phyloP scores from a whole-genome alignment of 805 yeast species.

The Zygoascus tannicola region DNA sequence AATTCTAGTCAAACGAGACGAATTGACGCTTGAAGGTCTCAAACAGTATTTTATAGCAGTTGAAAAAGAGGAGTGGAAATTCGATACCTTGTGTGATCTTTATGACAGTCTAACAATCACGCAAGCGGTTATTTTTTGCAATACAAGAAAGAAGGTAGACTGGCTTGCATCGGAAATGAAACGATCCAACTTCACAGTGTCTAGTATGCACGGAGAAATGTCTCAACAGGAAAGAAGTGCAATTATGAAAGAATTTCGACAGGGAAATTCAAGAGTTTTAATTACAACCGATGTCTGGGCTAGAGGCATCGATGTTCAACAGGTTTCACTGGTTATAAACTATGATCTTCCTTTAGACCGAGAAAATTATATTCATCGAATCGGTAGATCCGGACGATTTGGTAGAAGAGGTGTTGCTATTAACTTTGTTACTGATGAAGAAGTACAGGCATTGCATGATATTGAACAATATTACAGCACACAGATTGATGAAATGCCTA shows the following conservation, averaged over 20 bases:
- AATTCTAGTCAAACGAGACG: constrained; percentile 91
- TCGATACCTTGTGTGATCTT: constrained; percentile 87
- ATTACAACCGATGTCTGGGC: constrained; percentile 95
- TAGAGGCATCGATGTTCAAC: constrained; percentile 97
- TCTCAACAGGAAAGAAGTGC: constrained; percentile 87
- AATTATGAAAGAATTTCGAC: constrained; percentile 92
- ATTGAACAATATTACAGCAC: constrained; percentile 86
- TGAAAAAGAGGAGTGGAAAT: constrained; percentile 89
- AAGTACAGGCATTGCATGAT: constrained; percentile 65
- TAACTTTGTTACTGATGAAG: constrained; percentile 80
- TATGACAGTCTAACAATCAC: constrained; percentile 94
- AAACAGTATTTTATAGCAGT: constrained; percentile 87
- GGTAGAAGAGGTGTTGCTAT: constrained; percentile 98
- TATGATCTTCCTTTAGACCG: constrained; percentile 85
- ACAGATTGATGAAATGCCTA: constrained; percentile 90
- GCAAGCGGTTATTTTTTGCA: constrained; percentile 96
- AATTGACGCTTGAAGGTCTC: constrained; percentile 90
- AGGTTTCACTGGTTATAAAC: constrained; percentile 88
- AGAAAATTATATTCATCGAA: constrained; percentile 94
- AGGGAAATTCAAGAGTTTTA: constrained; percentile 86
- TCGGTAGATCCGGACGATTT: constrained; percentile 97
- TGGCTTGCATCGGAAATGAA: constrained; percentile 67
- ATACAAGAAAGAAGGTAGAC: constrained; percentile 91
- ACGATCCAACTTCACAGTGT: constrained; percentile 79
- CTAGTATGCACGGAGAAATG: constrained; percentile 95